Evolutionary conservation across 441 rosid species (phyloP).

Genomic region (Sinapis alba): DNA sequence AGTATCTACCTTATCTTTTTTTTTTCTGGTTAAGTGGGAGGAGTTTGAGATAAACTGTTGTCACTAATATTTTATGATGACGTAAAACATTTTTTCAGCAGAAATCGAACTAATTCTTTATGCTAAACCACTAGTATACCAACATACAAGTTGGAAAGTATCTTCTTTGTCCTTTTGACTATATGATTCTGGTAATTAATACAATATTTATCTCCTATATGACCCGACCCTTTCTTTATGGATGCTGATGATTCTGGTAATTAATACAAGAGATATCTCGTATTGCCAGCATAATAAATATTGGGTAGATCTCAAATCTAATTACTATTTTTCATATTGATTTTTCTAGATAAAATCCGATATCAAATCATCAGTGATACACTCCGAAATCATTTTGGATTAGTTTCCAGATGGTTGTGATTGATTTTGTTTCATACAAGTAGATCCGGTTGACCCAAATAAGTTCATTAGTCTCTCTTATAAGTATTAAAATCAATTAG

Average conservation of each 20-base stretch:
- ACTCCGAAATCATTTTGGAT: slow-evolving; percentile 12
- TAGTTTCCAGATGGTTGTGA: slow-evolving; percentile 1
- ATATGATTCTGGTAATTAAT: slow-evolving; percentile 21
- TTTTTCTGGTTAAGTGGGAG: neutral
- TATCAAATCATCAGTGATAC: slow-evolving; percentile 25
- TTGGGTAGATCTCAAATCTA: slow-evolving; percentile 23
- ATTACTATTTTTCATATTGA: slow-evolving; percentile 12
- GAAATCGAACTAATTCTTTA: neutral
- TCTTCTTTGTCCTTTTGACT: neutral
- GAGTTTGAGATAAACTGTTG: neutral
- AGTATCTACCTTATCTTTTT: neutral
- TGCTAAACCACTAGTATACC: neutral
- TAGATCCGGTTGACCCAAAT: slow-evolving; percentile 18
- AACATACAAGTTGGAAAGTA: neutral
- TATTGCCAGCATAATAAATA: slow-evolving; percentile 23
- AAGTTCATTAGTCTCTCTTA: neutral
- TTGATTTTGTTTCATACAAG: neutral
- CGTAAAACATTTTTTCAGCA: neutral
- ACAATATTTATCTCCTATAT: neutral
- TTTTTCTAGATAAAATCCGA: slow-evolving; percentile 1
- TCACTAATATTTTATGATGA: neutral
- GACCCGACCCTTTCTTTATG: neutral
- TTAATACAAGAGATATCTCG: slow-evolving; percentile 13
- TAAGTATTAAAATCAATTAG: neutral
- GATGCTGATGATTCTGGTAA: neutral